Percentiles rank a stretch among this genome's conserved stretches.
phyloP scores from a whole-genome alignment of 805 yeast genomes.

The Tetrapisispora pingtungensis region DNA sequence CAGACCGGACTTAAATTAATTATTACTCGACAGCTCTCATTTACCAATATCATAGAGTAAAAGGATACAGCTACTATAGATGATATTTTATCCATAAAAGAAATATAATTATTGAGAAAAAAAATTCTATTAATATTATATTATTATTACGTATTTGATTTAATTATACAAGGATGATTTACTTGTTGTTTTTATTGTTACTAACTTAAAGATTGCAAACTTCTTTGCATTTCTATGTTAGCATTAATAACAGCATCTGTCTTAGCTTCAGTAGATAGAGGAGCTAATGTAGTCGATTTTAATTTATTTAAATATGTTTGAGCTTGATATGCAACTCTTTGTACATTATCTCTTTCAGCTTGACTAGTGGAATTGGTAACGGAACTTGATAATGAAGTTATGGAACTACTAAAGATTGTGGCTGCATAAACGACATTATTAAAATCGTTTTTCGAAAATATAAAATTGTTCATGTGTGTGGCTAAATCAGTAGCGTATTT shows the following conservation, averaged over 20 bases:
- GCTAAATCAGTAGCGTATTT: constrained; percentile 73
- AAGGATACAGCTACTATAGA: too few species aligned
- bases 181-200: neutral
- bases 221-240: constrained; percentile 63
- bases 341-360: constrained; percentile 1
- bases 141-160: too few species aligned
- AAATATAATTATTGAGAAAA: too few species aligned
- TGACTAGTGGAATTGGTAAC: neutral
- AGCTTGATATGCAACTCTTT: constrained; percentile 46
- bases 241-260: constrained; percentile 69
- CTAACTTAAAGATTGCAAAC: constrained; percentile 45
- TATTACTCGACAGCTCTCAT: too few species aligned
- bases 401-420: constrained; percentile 36
- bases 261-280: constrained; percentile 45
- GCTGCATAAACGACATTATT: constrained; percentile 25
- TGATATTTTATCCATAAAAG: too few species aligned
- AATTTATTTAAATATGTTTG: constrained; percentile 54
- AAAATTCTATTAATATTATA: too few species aligned
- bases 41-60: too few species aligned
- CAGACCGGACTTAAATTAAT: too few species aligned
- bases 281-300: constrained; percentile 41
- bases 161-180: neutral
- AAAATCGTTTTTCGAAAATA: constrained; percentile 34
- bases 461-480: constrained; percentile 50
- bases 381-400: constrained; percentile 20